phyloP scores from a whole-genome alignment of 441 rosid genomes.

The Manihot esculenta region DNA sequence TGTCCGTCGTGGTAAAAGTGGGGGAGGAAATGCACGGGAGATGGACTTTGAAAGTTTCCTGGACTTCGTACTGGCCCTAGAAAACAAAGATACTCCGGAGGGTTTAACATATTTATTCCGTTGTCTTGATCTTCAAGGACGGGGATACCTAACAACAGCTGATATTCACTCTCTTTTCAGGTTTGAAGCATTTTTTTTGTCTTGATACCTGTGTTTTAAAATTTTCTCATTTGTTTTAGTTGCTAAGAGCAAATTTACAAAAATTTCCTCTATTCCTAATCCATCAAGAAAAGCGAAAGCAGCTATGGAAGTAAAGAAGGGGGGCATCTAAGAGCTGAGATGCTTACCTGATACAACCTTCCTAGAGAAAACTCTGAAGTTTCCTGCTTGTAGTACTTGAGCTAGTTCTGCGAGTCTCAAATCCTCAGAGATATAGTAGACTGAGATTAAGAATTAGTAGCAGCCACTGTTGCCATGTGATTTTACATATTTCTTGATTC shows the following conservation, averaged over 20 bases:
- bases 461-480: no score
- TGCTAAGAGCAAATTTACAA: neutral
- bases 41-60: conserved; percentile 96
- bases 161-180: conserved; percentile 99
- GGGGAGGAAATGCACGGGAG: conserved; percentile 72
- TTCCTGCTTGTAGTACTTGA: conserved; percentile 81
- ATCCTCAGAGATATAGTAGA: conserved; percentile 49
- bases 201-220: neutral
- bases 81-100: conserved; percentile 95
- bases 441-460: neutral
- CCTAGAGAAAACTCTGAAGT: conserved; percentile 71
- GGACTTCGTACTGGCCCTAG: conserved; percentile 90
- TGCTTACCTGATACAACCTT: conserved; percentile 96
- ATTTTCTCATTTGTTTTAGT: neutral
- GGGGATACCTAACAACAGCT: conserved; percentile 89
- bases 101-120: conserved; percentile 92
- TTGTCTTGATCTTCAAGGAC: conserved; percentile 86
- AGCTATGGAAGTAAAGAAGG: conserved; percentile 89
- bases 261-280: neutral
- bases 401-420: conserved; percentile 73
- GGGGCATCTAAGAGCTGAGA: conserved; percentile 71
- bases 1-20: conserved; percentile 72
- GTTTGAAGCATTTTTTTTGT: conserved; percentile 30
- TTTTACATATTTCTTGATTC: no score
- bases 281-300: neutral